Evolutionary conservation across 2,329 filamentous ascomycete genomes (phyloP), one percentile per base, ranked within the genome.

Genomic region (Aspergillus sp.): DNA sequence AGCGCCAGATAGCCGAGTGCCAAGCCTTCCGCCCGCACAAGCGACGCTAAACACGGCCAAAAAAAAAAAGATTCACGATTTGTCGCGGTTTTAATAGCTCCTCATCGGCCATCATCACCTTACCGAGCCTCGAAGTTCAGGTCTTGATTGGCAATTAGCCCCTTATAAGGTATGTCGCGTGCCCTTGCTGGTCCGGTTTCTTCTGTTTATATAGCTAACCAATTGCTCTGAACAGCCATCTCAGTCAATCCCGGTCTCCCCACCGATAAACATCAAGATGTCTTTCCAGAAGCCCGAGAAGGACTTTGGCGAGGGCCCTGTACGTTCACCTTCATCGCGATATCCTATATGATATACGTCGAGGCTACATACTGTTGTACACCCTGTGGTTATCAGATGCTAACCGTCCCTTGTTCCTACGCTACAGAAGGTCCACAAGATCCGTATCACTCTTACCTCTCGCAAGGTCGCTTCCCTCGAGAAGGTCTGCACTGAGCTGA

Each of bases 401-500:
- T 52, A 54, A 56, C 45, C 32, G 37, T 19, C 19, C 19, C 19
- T 36, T 48, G 42, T 43, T 49, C 8, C 30, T 9, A 35, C 35
- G 19, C 41, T 59, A 58, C 59, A 86, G 82, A 94, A 95, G 85
- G 86, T 86, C 79, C 89, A 95, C 85, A 90, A 90, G 79, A 95
- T 95, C 82, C 88, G 91, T 72, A 96, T 97, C 82, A 97, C 91
- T 74, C 82, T 96, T 66, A 93, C 90, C 73, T 88, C 82, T 66
- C 88, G 88, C 79, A 96, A 96, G 79, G 91, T 97, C 69, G 78
- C 85, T 69, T 84, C 90, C 61, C 88, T 97, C 70, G 93, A 97
- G 84, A 95, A 95, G 80, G 91, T 97, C 72, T 96, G 89, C 83
- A 79, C 83, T 70, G 93, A 97, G 80, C 88, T 98, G 72, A 90